Percentiles rank a stretch among this genome's conserved stretches.
phyloP scores from a whole-genome alignment of 805 yeast genomes.

The Schwanniomyces vanrijiae region DNA sequence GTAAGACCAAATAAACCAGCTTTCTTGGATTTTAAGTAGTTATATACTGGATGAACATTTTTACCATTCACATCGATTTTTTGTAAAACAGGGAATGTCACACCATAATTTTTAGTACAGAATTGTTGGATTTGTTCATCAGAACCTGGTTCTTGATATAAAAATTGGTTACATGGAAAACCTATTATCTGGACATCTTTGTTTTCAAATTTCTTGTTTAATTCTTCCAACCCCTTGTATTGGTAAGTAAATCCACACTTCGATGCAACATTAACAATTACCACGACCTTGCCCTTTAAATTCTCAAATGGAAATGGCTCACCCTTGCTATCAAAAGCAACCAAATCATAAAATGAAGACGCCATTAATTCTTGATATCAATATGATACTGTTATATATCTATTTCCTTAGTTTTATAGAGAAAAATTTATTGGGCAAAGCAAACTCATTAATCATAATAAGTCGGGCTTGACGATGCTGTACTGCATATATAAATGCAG shows the following conservation, averaged over 20 bases:
- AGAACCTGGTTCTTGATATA: constrained; percentile 42
- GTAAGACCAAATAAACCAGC: constrained; percentile 46
- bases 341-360: constrained; percentile 41
- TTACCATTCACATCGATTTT: constrained; percentile 90
- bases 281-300: constrained; percentile 47
- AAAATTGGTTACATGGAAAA: constrained; percentile 47
- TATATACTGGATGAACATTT: constrained; percentile 76
- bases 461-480: neutral
- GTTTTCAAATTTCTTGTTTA: constrained; percentile 39
- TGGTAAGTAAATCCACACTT: constrained; percentile 47
- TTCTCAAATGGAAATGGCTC: constrained; percentile 35
- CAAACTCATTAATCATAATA: neutral
- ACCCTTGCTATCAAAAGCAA: constrained; percentile 40
- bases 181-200: constrained; percentile 39
- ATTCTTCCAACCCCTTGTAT: constrained; percentile 40
- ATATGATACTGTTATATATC: neutral
- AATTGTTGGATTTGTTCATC: constrained; percentile 65
- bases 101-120: constrained; percentile 84
- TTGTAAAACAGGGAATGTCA: constrained; percentile 82
- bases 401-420: neutral
- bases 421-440: neutral
- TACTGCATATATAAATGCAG: neutral
- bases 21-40: constrained; percentile 64
- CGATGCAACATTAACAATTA: constrained; percentile 46
- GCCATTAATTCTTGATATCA: constrained; percentile 9